Evolutionary conservation across 1,284 basidiomycete species (phyloP).

Genomic region (Moesziomyces globuligerus): DNA sequence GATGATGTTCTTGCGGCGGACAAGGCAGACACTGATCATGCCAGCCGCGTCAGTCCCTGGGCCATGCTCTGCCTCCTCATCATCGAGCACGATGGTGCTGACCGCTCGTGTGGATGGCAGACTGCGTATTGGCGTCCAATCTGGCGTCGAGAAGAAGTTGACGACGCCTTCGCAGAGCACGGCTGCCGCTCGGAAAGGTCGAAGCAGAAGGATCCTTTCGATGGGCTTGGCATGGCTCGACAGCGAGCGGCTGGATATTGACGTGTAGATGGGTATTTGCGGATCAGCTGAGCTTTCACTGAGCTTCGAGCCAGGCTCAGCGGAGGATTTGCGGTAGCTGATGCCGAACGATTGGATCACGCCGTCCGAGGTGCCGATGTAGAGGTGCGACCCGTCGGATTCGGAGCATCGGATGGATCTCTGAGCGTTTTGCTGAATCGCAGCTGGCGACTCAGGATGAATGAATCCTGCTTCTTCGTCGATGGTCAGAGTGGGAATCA

Average conservation of each 20-base stretch:
- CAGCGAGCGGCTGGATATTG: slow-evolving; percentile 20
- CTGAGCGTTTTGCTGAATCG: slow-evolving; percentile 36
- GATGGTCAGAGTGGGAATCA: slow-evolving; percentile 47
- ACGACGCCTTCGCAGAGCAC: slow-evolving; percentile 48
- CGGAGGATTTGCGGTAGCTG: slow-evolving; percentile 4
- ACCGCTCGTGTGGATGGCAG: slow-evolving; percentile 41
- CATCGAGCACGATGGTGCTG: slow-evolving; percentile 45
- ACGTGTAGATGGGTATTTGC: slow-evolving; percentile 4
- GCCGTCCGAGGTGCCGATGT: slow-evolving; percentile 56
- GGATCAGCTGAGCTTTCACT: too few relatives aligned
- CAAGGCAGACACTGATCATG: slow-evolving; percentile 58
- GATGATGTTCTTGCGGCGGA: slow-evolving; percentile 57
- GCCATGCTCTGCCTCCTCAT: slow-evolving; percentile 30
- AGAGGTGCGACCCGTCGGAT: slow-evolving; percentile 42
- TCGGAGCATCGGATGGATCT: slow-evolving; percentile 42
- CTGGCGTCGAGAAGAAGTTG: slow-evolving; percentile 44
- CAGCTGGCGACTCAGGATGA: slow-evolving; percentile 47
- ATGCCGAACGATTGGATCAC: slow-evolving; percentile 43
- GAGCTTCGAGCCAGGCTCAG: too few relatives aligned
- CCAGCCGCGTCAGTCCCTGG: slow-evolving; percentile 41
- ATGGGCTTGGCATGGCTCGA: slow-evolving; percentile 38
- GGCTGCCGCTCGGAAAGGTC: slow-evolving; percentile 29
- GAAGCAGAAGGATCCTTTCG: slow-evolving; percentile 44
- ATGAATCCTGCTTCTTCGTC: slow-evolving; percentile 5
- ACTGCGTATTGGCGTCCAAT: slow-evolving; percentile 31